Evolutionary conservation across 2,329 filamentous ascomycete species (phyloP), one percentile per base, ranked within the genome.

Genomic region (Achaetomium macrosporum): DNA sequence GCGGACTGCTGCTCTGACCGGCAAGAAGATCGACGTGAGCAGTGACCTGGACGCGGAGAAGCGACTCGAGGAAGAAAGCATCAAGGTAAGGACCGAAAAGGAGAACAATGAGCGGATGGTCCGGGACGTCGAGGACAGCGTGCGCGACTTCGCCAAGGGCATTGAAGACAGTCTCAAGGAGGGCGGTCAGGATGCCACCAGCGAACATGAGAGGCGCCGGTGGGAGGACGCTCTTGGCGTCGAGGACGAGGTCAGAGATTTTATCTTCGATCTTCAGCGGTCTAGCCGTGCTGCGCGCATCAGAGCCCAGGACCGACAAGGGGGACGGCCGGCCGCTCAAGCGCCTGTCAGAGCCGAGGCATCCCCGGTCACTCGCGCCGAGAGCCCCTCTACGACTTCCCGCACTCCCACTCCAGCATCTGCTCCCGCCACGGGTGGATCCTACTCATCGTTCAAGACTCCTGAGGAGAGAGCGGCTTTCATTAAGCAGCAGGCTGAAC

Each of bases 71-170:
- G 88, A 95, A 61, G 92, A 99, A 71, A 93, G 77, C 61, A 83
- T 87, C 57, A 86, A 84, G 60, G 81, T 91, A 45, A 84, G 84
- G 67, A 85, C 84, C 11, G 93, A 99, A 65, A 88, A 88, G 63
- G 92, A 97, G 67, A 88, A 89, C 63, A 96, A 97, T 63, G 93
- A 99, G 70, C 84, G 87, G 53, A 96, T 99, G 92, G 92, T 96
- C 20, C 84, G 84, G 50, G 93, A 99, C 69, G 92, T 99, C 1
- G 93, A 99, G 67, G 93, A 97, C 41, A 96, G 91, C 64, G 91
- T 97, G 42, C 85, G 85, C 29, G 91, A 95, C 51, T 96, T 96
- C 66, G 82, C 88, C 47, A 83, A 79, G 42, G 84, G 89, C 57
- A 82, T 99, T 46, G 91, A 97, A 66, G 87, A 93, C 61, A 90